phyloP scores from a whole-genome alignment of 345 rosid genomes.

The Euclidium syriacum region DNA sequence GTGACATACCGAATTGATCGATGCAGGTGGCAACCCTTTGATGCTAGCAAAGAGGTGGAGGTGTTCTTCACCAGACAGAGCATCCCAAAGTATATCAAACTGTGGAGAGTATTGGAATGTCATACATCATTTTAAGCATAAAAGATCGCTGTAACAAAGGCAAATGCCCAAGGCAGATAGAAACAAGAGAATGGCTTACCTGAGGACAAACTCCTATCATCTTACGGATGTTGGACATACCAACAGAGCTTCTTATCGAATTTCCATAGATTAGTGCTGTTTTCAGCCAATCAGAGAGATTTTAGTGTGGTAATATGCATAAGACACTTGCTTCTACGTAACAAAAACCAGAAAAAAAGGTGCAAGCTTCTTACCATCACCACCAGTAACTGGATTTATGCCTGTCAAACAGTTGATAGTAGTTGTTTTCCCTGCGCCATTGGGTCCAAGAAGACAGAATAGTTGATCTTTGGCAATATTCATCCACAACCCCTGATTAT shows the following conservation, averaged over 20 bases:
- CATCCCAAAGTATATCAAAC: slow-evolving; percentile 96
- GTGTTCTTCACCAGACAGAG: slow-evolving; percentile 80
- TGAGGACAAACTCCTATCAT: slow-evolving; percentile 93
- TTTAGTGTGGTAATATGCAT: not conserved
- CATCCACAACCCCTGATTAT: slow-evolving; percentile 69
- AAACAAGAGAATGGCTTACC: slow-evolving; percentile 35
- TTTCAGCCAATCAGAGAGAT: slow-evolving; percentile 6
- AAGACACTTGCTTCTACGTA: not conserved
- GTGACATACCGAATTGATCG: slow-evolving; percentile 53
- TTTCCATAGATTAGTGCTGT: slow-evolving; percentile 74
- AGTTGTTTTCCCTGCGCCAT: slow-evolving; percentile 96
- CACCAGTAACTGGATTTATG: slow-evolving; percentile 67
- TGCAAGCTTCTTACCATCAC: slow-evolving; percentile 59
- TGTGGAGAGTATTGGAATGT: slow-evolving; percentile 16
- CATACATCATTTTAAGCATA: slow-evolving; percentile 8
- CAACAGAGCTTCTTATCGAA: slow-evolving; percentile 71
- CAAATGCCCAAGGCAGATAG: not conserved
- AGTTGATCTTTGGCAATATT: slow-evolving; percentile 78
- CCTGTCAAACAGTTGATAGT: slow-evolving; percentile 82
- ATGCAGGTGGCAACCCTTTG: slow-evolving; percentile 64
- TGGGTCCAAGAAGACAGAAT: slow-evolving; percentile 96
- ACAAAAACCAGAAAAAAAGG: not conserved
- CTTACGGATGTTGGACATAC: slow-evolving; percentile 77
- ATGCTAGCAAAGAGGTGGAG: slow-evolving; percentile 76
- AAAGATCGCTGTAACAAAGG: not conserved